Base-by-base conservation (phyloP, 108 stramenopile species). In the Nitzschia palea region DNA sequence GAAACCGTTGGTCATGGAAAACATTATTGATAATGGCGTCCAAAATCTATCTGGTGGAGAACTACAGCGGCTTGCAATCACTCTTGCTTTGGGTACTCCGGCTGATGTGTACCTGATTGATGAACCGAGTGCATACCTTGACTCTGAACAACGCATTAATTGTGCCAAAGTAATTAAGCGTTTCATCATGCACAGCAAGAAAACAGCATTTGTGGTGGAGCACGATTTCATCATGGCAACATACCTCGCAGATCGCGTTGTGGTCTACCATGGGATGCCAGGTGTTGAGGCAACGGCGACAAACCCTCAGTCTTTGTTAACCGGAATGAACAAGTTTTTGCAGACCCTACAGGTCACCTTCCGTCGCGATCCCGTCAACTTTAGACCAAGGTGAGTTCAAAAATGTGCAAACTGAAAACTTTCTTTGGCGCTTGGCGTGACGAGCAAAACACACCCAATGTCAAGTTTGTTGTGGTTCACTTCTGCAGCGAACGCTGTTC, bases 221-320 rank as follows among this genome's bases (percentile, higher is more conserved):
- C 97, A 98, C 82, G 97, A 98, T 84, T 99, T 99, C 81, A 97
- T 98, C 79, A 99, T 99, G 99, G 97, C 97, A 33, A 99, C 97
- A 9, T 98, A 98, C 75, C 90, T 98, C 45, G 96, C 97, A 20
- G 97, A 98, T 68, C 85, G 97, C 37, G 99, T 99, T 2, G 94
- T 98, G 70, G 99, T 98, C 31, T 99, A 98, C 79, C 73, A 84
- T 44, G 97, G 97, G 43, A 59, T 80, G n/a, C 97, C 99, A 8
- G 97, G 97, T 61, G 72, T 98, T 18, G 97, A 98, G 73, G 94
- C 96, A 27, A 97, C 98, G 23, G 99, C 99, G 4, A 77, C 86
- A 22, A 35, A 88, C n/a, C 98, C 99, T 20, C 95, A 98, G 83
- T 82, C 94, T 56, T 85, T 98, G 35, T 68, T 98, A 42, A 78